Evolutionary conservation across 352 stramenopile species (phyloP).

Genomic region (Phytopythium helicoides): DNA sequence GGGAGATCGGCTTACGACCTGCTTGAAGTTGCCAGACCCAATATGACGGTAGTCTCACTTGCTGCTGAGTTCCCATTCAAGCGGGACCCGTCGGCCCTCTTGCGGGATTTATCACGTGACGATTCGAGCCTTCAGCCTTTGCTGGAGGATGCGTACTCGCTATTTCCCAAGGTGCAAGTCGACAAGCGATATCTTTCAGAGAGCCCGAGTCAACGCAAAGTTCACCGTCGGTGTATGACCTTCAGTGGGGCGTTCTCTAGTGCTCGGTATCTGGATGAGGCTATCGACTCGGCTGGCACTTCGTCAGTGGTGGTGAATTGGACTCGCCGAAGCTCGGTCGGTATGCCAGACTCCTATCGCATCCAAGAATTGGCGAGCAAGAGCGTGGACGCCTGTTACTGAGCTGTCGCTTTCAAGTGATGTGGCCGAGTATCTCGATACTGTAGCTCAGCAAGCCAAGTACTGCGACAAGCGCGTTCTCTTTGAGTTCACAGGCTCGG

Average conservation of each 20-base stretch:
- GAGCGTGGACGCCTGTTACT: conserved; percentile 39
- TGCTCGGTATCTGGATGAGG: conserved; percentile 16
- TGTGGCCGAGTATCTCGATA: conserved; percentile 43
- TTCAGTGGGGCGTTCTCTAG: conserved; percentile 43
- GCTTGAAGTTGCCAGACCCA: conserved; percentile 40
- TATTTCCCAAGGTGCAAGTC: conserved; percentile 34
- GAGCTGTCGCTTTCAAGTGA: conserved; percentile 41
- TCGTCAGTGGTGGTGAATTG: conserved; percentile 37
- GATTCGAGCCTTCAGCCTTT: conserved; percentile 3
- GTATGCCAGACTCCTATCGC: conserved; percentile 16
- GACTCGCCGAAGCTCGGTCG: conserved; percentile 23
- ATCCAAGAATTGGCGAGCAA: conserved; percentile 17
- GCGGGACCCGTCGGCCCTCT: conserved; percentile 26
- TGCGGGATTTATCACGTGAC: conserved; percentile 24
- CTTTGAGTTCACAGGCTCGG: conserved; percentile 70
- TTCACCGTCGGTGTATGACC: conserved; percentile 42
- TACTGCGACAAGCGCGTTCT: conserved; percentile 56
- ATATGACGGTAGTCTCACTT: conserved; percentile 60
- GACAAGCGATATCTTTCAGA: conserved; percentile 1
- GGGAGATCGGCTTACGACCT: conserved; percentile 34
- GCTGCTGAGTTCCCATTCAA: conserved; percentile 37
- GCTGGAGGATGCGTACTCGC: conserved; percentile 23
- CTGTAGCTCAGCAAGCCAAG: conserved; percentile 29
- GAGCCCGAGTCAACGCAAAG: conserved; percentile 11
- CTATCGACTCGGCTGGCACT: conserved; percentile 28